Base-by-base conservation (phyloP, 345 rosid species). In the Eucalyptus brandiana region DNA sequence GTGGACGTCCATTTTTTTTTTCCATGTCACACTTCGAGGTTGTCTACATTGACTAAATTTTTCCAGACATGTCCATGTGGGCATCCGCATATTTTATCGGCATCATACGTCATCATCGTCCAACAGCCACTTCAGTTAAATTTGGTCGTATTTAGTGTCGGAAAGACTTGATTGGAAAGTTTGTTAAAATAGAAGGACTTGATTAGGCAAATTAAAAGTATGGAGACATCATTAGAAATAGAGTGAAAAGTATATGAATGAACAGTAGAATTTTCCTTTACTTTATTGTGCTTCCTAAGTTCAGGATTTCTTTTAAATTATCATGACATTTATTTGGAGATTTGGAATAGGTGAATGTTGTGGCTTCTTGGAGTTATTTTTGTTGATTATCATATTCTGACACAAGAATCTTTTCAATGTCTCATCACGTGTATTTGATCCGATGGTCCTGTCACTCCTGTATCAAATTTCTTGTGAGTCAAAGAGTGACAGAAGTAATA, bases 101-200 rank as follows among this genome's bases (percentile, higher is more conserved):
- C 83, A 72, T 6, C 45, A 9, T 72, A 72, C 4, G 0, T 21
- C 0, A 1, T 19, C 5, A 1, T 72, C 10, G 0, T 37, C 10
- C 1, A 21, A 19, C 1, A 1, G 45, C 81, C 45, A 19, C 26
- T 40, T 34, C 28, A 19, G 26, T 37, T 34, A 15, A 72, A 19
- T 72, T 72, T 72, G 45, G 45, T 72, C 0, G 0, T 21, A 32
- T 69, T 17, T 32, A 72, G 81, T 72, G 81, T 72, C 0, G 14
- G 14, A 72, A 72, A 72, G 81, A 72, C 81, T 72, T 11, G 45
- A 72, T 5, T 72, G 2, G 81, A 72, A 21, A 72, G 40, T 10
- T 72, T 72, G 44, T 37, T 18, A 18, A 72, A 72, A 8, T 34
- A 37, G 81, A 37, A 1, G 45, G 45, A 10, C 28, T 9, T 10